Conservation (phyloP, 2,329 filamentous ascomycete genomes). For the Geosmithia morbida region DNA sequence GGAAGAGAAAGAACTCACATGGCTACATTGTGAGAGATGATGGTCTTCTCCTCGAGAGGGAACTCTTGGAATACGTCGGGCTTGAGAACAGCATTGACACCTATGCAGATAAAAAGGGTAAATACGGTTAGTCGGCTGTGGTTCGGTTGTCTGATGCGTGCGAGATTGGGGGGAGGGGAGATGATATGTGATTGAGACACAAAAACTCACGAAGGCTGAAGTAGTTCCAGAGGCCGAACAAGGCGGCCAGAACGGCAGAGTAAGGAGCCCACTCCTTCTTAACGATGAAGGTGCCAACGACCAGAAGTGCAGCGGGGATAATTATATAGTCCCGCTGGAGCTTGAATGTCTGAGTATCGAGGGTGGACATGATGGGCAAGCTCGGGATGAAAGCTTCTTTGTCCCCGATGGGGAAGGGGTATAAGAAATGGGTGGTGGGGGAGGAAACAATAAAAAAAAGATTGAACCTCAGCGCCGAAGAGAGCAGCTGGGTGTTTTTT, state of each 20-base stretch:
- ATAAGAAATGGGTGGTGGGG: too few relatives aligned
- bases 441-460: too few relatives aligned
- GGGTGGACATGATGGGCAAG: slow-evolving; percentile 2
- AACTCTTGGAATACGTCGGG: slow-evolving; percentile 83
- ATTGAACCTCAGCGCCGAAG: too few relatives aligned
- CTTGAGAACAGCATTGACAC: slow-evolving; percentile 66
- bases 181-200: too few relatives aligned
- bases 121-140: background rate
- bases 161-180: background rate
- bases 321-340: slow-evolving; percentile 60
- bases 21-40: slow-evolving; percentile 95
- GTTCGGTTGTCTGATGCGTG: background rate
- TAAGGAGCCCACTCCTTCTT: slow-evolving; percentile 67
- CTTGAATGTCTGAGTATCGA: slow-evolving; percentile 11
- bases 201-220: slow-evolving; percentile 50
- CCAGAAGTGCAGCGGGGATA: slow-evolving; percentile 65
- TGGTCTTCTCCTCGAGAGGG: slow-evolving; percentile 83
- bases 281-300: slow-evolving; percentile 62
- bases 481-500: background rate
- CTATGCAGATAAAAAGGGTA: slow-evolving; percentile 28
- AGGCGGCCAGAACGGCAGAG: slow-evolving; percentile 50
- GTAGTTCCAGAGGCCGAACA: slow-evolving; percentile 58
- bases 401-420: background rate
- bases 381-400: too few relatives aligned
- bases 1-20: slow-evolving; percentile 43